Evolutionary conservation across 345 rosid genomes (phyloP), one percentile per base, ranked within the genome.

Genomic region (Brassica nigra): DNA sequence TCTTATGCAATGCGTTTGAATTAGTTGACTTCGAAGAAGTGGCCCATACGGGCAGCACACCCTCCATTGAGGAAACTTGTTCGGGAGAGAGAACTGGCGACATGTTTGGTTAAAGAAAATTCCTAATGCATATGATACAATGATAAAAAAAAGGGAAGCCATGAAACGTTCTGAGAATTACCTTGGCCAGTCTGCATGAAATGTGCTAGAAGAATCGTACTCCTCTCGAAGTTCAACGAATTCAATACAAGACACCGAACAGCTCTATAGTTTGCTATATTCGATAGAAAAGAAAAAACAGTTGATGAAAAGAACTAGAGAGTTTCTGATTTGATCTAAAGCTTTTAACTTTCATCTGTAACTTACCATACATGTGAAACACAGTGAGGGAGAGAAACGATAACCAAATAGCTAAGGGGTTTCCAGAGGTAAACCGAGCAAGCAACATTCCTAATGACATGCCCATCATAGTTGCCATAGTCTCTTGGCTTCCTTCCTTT

Each of bases 401-500:
- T 62, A 92, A 79, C 98, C 98, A 94, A 70, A 92, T 90, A 31
- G 90, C 88, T 3, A 90, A 55, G 28, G 98, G 88, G 58, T 88
- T 86, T 78, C 91, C 95, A 2, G 85, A 85, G 44, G 98, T 92
- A 57, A 90, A n/a, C 15, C 83, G 95, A 61, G 98, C 94, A 20
- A 94, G 85, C 78, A 91, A 86, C 98, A 94, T 94, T 74, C 98
- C 98, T 8, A 91, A 11, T 67, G 92, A 93, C 98, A 94, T 94
- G 62, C 98, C 98, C 76, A 87, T 75, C 97, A 94, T 92, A 37
- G 98, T 92, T 55, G 97, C 98, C 84, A 92, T 61, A 31, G 98
- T 92, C 86, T 94, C 98, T 79, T 94, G 98, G 83, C 97, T 94
- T 80, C 97, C 98, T 83, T 94, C 98, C 97, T 94, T 73, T 16